Evolutionary conservation across 306 rosid genomes (phyloP).

Genomic region (Vicia villosa): DNA sequence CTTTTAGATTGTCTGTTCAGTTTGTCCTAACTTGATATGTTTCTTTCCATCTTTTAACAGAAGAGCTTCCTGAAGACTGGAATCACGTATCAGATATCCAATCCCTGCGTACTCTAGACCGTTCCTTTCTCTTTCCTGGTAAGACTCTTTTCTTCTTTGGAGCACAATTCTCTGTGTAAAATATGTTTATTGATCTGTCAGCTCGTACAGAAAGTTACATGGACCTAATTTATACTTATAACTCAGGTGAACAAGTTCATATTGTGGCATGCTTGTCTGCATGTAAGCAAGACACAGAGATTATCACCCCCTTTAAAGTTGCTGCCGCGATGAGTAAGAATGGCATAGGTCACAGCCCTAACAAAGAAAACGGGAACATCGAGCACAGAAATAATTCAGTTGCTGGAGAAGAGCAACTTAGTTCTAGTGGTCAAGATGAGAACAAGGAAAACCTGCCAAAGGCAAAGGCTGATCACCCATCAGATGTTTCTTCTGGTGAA

Average conservation of each 20-base stretch:
- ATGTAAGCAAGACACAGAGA: slow-evolving; percentile 74
- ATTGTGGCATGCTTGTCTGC: slow-evolving; percentile 91
- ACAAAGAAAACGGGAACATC: slow-evolving; percentile 60
- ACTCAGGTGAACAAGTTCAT: slow-evolving; percentile 89
- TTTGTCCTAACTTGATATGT: slow-evolving; percentile 10
- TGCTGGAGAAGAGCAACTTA: slow-evolving; percentile 44
- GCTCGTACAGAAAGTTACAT: slow-evolving; percentile 14
- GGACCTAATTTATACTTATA: slow-evolving; percentile 43
- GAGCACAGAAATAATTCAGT: slow-evolving; percentile 48
- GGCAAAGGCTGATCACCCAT: slow-evolving; percentile 38
- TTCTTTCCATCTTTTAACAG: slow-evolving; percentile 50
- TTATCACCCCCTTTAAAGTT: slow-evolving; percentile 94
- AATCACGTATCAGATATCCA: slow-evolving; percentile 64
- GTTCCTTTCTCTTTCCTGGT: slow-evolving; percentile 97
- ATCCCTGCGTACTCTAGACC: slow-evolving; percentile 67
- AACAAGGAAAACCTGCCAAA: slow-evolving; percentile 42
- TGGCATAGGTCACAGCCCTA: slow-evolving; percentile 54
- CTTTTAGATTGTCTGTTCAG: slow-evolving; percentile 27
- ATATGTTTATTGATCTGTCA: slow-evolving; percentile 25
- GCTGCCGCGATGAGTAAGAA: slow-evolving; percentile 91
- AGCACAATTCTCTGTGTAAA: slow-evolving; percentile 27
- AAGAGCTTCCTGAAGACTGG: slow-evolving; percentile 83
- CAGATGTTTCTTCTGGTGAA: slow-evolving; percentile 68
- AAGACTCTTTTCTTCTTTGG: slow-evolving; percentile 36
- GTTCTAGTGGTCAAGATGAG: slow-evolving; percentile 50